Evolutionary conservation across 2,329 filamentous ascomycete genomes (phyloP).

Genomic region (Ilyonectria mors-panacis): DNA sequence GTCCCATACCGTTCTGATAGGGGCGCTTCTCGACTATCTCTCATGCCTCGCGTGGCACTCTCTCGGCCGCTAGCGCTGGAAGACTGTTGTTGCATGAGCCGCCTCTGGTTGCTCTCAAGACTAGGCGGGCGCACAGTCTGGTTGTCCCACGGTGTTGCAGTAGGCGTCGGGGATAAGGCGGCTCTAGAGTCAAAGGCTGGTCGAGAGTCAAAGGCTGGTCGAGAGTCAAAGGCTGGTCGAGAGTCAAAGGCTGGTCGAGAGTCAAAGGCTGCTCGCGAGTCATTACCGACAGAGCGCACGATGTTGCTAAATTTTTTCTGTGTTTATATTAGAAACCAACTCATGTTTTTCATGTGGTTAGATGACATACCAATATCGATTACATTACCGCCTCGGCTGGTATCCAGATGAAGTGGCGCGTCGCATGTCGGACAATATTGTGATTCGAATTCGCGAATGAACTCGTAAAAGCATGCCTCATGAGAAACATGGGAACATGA

Average conservation of each 20-base stretch:
- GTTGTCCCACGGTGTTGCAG: constrained; percentile 77
- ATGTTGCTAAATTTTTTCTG: constrained; percentile 95
- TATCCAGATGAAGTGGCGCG: constrained; percentile 91
- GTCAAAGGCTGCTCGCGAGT: constrained; percentile 72
- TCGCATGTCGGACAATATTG: constrained; percentile 96
- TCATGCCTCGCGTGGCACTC: constrained; percentile 53
- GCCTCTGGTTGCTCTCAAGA: constrained; percentile 58
- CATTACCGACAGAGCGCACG: constrained; percentile 82
- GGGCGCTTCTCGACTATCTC: constrained; percentile 66
- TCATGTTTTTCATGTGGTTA: constrained; percentile 37
- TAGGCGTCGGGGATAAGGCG: constrained; percentile 68
- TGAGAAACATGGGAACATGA: constrained; percentile 98
- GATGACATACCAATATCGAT: constrained; percentile 82
- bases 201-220: constrained; percentile 70
- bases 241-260: constrained; percentile 70
- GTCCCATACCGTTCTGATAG: constrained; percentile 62
- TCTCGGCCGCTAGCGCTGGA: constrained; percentile 34
- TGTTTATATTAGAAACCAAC: constrained; percentile 43
- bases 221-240: constrained; percentile 69
- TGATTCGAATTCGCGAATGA: constrained; percentile 93
- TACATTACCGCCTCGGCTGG: constrained; percentile 92
- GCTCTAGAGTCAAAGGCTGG: constrained; percentile 71
- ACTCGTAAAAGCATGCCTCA: constrained; percentile 99
- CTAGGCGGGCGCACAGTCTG: constrained; percentile 70
- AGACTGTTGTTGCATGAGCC: constrained; percentile 48